phyloP scores from a whole-genome alignment of 2,329 filamentous ascomycete species.

The Blastomyces gilchristii region DNA sequence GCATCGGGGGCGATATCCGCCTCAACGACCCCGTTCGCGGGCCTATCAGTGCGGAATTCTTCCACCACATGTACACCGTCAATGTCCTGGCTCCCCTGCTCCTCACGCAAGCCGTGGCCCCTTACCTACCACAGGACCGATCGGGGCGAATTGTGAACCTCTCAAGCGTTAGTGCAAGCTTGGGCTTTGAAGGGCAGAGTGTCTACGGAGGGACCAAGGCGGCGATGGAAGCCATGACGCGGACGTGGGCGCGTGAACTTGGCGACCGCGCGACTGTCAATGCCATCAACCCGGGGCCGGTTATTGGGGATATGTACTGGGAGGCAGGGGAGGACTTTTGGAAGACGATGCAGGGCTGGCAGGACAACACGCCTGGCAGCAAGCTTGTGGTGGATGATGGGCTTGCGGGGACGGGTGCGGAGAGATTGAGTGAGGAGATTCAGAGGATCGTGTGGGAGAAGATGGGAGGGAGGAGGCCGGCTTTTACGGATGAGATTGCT shows the following conservation, averaged over 20 bases:
- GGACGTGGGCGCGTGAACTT: constrained; percentile 55
- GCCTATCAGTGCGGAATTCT: constrained; percentile 51
- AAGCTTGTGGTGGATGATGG: constrained; percentile 51
- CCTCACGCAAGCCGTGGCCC: constrained; percentile 61
- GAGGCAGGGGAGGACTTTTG: constrained; percentile 49
- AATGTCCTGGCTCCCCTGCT: constrained; percentile 76
- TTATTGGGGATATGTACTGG: constrained; percentile 57
- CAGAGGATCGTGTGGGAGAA: constrained; percentile 51
- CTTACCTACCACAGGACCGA: constrained; percentile 59
- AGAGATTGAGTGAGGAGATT: constrained; percentile 50
- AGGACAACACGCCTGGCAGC: constrained; percentile 54
- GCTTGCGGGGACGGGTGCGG: constrained; percentile 37
- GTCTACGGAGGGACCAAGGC: constrained; percentile 59
- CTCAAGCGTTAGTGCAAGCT: constrained; percentile 47
- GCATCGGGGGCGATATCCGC: constrained; percentile 43
- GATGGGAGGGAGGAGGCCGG: constrained; percentile 49
- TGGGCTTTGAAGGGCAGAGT: constrained; percentile 49
- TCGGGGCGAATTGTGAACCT: constrained; percentile 55
- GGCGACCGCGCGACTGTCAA: constrained; percentile 55
- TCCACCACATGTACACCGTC: constrained; percentile 61
- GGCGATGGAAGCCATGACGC: constrained; percentile 58
- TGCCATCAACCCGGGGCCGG: constrained; percentile 55
- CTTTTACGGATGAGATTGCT: constrained; percentile 60
- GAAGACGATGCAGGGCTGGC: constrained; percentile 49
- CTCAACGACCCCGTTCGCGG: constrained; percentile 56